Evolutionary conservation across 2,329 filamentous ascomycete genomes (phyloP).

Genomic region (Botrytis fabae): DNA sequence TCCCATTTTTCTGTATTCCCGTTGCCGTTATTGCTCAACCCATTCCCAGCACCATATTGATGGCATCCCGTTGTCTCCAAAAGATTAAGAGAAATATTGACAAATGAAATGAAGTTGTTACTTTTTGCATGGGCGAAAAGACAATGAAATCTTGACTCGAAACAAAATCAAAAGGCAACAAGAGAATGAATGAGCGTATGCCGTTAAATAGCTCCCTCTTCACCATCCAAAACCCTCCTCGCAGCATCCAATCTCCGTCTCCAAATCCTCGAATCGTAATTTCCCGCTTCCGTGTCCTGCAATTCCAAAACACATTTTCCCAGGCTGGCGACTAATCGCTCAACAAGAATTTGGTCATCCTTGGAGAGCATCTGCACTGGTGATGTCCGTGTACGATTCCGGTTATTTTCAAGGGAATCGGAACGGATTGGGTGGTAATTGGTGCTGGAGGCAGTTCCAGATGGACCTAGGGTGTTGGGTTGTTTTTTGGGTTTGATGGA

Average conservation of each 20-base stretch:
- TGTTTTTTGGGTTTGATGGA: slow-evolving; percentile 51
- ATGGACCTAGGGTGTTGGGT: slow-evolving; percentile 19
- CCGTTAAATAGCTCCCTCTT: slow-evolving; percentile 47
- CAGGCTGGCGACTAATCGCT: slow-evolving; percentile 59
- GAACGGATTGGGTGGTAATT: slow-evolving; percentile 13
- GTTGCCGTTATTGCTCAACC: not conserved
- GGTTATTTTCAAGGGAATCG: slow-evolving; percentile 24
- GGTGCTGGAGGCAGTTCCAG: slow-evolving; percentile 8
- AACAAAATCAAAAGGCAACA: not conserved
- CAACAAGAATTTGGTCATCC: slow-evolving; percentile 61
- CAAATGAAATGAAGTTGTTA: not conserved
- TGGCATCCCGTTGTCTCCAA: slow-evolving; percentile 1
- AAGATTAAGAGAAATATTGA: not conserved
- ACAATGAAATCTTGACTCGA: not conserved
- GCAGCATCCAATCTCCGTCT: slow-evolving; percentile 74
- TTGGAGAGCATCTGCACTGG: slow-evolving; percentile 40
- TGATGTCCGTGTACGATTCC: slow-evolving; percentile 30
- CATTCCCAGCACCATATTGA: not conserved
- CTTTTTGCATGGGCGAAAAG: not conserved
- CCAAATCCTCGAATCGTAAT: slow-evolving; percentile 62
- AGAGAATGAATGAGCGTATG: not conserved
- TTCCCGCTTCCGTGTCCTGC: slow-evolving; percentile 54
- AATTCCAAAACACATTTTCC: slow-evolving; percentile 61
- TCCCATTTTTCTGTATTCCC: not conserved
- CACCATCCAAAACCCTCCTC: slow-evolving; percentile 69